phyloP scores from a whole-genome alignment of 352 stramenopile genomes.

The Phytophthora ohioensis region DNA sequence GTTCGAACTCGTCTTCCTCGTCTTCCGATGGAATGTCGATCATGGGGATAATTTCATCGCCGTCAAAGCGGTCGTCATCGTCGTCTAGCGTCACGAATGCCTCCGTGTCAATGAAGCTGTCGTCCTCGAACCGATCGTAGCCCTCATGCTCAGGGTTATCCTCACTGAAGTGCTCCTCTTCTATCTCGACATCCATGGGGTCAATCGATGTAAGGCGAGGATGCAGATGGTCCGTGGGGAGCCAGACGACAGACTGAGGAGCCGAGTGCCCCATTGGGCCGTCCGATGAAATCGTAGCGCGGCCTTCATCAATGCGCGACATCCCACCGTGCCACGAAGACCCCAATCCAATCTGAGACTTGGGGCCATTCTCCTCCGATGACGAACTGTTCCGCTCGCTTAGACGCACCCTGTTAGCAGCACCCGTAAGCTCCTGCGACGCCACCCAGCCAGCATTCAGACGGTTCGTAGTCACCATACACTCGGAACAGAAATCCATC shows the following conservation, averaged over 20 bases:
- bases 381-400: constrained; percentile 34
- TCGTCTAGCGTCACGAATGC: constrained; percentile 44
- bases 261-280: constrained; percentile 24
- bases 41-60: constrained; percentile 40
- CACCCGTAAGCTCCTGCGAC: constrained; percentile 53
- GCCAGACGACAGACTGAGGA: constrained; percentile 37
- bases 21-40: constrained; percentile 49
- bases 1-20: constrained; percentile 45
- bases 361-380: constrained; percentile 20
- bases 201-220: constrained; percentile 26
- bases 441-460: constrained; percentile 63
- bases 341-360: constrained; percentile 22
- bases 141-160: constrained; percentile 12
- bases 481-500: constrained; percentile 74
- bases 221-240: constrained; percentile 41
- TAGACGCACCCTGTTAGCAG: constrained; percentile 21
- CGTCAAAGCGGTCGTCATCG: constrained; percentile 30
- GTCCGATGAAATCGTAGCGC: constrained; percentile 50
- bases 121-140: constrained; percentile 30
- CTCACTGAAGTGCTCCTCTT: constrained; percentile 21
- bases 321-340: constrained; percentile 34
- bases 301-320: constrained; percentile 46
- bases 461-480: constrained; percentile 51
- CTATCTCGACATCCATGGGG: constrained; percentile 28
- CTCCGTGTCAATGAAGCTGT: constrained; percentile 40